These are phyloP conservation scores for Pleoardoris graminearum DNA, from an alignment of 2,329 filamentous ascomycete species.

Conservation along the genomic window DNA sequence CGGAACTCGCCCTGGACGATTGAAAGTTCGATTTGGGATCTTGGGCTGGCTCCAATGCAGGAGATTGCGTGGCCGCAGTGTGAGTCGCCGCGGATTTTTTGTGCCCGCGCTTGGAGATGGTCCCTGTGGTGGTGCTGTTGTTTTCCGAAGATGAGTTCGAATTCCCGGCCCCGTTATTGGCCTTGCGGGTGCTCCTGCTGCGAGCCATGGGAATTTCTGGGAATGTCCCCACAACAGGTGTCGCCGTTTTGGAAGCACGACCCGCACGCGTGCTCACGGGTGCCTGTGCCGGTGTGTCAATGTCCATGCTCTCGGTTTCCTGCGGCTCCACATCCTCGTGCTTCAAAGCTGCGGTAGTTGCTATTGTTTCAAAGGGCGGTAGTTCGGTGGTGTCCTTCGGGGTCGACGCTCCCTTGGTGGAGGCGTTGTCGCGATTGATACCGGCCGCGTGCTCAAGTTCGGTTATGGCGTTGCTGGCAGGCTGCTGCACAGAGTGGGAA, in stretches of 20 bases:
- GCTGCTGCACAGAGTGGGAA: constrained; percentile 40
- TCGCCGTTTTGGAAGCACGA: constrained; percentile 53
- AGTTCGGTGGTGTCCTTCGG: constrained; percentile 36
- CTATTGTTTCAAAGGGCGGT: constrained; percentile 51
- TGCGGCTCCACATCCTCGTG: constrained; percentile 55
- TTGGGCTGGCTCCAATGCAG: constrained; percentile 29
- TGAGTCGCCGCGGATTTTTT: constrained; percentile 38
- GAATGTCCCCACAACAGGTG: constrained; percentile 51
- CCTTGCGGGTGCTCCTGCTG: constrained; percentile 49
- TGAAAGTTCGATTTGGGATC: constrained; percentile 35
- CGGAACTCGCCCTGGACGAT: constrained; percentile 38
- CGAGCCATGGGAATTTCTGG: constrained; percentile 48
- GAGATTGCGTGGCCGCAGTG: constrained; percentile 29
- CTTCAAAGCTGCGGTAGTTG: constrained; percentile 49
- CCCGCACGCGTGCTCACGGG: constrained; percentile 43
- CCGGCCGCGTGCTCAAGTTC: constrained; percentile 40
- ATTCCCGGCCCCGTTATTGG: constrained; percentile 40
- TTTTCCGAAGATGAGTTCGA: constrained; percentile 47
- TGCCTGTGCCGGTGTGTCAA: constrained; percentile 34
- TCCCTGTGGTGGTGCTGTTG: constrained; percentile 40
- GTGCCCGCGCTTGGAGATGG: constrained; percentile 40
- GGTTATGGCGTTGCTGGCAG: constrained; percentile 32
- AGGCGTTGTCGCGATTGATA: constrained; percentile 28
- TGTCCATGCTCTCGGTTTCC: constrained; percentile 47
- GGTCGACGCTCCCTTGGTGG: constrained; percentile 30